Conservation (phyloP, 1,284 basidiomycete species). For the Cutaneotrichosporon spelunceum region DNA sequence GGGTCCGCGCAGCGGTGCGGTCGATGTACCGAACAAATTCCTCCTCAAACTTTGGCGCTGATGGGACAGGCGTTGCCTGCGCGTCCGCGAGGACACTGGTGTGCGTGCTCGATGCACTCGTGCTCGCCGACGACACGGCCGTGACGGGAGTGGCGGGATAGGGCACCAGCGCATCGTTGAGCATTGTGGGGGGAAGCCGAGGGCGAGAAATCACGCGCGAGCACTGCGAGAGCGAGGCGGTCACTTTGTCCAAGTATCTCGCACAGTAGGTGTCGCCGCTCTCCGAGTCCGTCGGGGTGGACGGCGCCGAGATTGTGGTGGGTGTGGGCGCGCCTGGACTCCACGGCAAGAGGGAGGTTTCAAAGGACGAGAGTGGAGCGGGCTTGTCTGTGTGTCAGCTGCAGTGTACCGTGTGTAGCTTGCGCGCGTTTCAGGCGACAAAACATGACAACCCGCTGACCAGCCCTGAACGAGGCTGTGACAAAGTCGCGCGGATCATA, state of each 20-base stretch:
- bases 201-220: background rate
- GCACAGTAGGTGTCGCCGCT: background rate
- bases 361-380: background rate
- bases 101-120: background rate
- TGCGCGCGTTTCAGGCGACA: background rate
- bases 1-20: background rate
- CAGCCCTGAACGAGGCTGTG: background rate
- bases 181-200: background rate
- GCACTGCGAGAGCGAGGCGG: background rate
- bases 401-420: background rate
- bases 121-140: conserved; percentile 1
- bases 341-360: background rate
- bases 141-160: conserved; percentile 1
- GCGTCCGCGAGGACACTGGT: background rate
- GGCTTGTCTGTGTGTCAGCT: conserved; percentile 4
- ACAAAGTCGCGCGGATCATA: background rate
- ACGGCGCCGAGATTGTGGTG: background rate
- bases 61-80: background rate
- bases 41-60: conserved; percentile 10
- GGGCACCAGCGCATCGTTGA: background rate
- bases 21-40: conserved; percentile 9
- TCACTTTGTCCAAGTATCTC: background rate
- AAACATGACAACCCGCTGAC: background rate
- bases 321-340: background rate
- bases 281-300: background rate